These are phyloP conservation scores for Digitaria exilis DNA, from an alignment of 202 grass and related monocot species.

Conservation along the genomic window DNA sequence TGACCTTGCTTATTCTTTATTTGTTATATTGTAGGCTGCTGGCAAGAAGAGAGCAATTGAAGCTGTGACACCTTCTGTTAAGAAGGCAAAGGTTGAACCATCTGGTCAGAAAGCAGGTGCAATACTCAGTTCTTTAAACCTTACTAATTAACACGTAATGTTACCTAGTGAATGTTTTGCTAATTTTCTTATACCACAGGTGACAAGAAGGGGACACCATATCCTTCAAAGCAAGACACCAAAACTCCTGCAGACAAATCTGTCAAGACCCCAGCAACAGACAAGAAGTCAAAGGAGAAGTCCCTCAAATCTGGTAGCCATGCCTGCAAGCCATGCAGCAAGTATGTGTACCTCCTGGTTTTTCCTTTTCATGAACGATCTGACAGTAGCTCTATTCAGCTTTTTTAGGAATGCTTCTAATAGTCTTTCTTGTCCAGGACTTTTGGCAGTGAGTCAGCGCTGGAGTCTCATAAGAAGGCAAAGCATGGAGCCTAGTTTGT, in stretches of 20 bases:
- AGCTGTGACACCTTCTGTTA: slow-evolving; percentile 53
- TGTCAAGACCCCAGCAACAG: slow-evolving; percentile 39
- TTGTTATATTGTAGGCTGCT: slow-evolving; percentile 34
- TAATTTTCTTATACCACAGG: slow-evolving; percentile 30
- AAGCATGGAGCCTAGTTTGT: slow-evolving; percentile 47
- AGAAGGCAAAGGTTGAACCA: slow-evolving; percentile 73
- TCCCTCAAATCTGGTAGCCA: slow-evolving; percentile 58
- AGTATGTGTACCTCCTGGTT: slow-evolving; percentile 34
- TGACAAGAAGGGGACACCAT: slow-evolving; percentile 70
- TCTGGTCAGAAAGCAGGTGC: slow-evolving; percentile 59
- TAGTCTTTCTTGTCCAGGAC: slow-evolving; percentile 45
- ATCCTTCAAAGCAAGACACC: slow-evolving; percentile 56
- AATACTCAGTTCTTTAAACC: neutral
- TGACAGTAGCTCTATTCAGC: neutral
- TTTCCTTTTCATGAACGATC: neutral
- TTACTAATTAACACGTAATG: neutral
- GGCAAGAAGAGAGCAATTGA: slow-evolving; percentile 61
- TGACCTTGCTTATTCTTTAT: neutral
- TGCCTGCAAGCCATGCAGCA: slow-evolving; percentile 81
- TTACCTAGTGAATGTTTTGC: neutral
- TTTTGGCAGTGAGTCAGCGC: slow-evolving; percentile 49
- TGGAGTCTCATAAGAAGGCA: slow-evolving; percentile 67
- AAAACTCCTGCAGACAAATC: slow-evolving; percentile 47
- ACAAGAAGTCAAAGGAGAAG: slow-evolving; percentile 61
- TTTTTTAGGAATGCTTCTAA: neutral